These are phyloP conservation scores for Schizopora paradoxa DNA, from an alignment of 1,284 basidiomycete species.

Conservation along the genomic window DNA sequence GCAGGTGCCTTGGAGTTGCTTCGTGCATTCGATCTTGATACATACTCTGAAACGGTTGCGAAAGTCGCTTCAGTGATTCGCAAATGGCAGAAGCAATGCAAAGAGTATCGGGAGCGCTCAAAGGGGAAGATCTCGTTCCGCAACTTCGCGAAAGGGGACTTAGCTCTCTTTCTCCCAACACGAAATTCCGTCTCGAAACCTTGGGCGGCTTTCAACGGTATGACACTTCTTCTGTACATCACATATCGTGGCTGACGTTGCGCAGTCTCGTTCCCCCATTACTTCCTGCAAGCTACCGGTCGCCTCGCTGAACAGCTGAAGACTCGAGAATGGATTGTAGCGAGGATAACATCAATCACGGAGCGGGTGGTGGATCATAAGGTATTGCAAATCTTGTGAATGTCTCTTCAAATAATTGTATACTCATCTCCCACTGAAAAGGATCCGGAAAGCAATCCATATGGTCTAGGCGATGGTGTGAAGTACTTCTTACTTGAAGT, in stretches of 20 bases:
- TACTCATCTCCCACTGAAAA: slow-evolving; percentile 27
- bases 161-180: slow-evolving; percentile 94
- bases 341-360: slow-evolving; percentile 83
- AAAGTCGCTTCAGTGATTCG: slow-evolving; percentile 83
- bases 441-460: slow-evolving; percentile 71
- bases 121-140: slow-evolving; percentile 93
- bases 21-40: slow-evolving; percentile 74
- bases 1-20: slow-evolving; percentile 61
- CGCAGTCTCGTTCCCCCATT: slow-evolving; percentile 87
- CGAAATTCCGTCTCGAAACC: slow-evolving; percentile 88
- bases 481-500: slow-evolving; percentile 93
- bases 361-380: slow-evolving; percentile 79
- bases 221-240: slow-evolving; percentile 20
- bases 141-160: slow-evolving; percentile 88
- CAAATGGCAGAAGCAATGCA: slow-evolving; percentile 96
- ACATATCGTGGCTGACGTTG: slow-evolving; percentile 1
- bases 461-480: slow-evolving; percentile 82
- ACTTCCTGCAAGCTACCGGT: slow-evolving; percentile 87
- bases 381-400: slow-evolving; percentile 42
- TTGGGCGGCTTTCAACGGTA: slow-evolving; percentile 97
- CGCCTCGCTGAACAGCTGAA: slow-evolving; percentile 82
- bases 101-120: slow-evolving; percentile 86
- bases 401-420: slow-evolving; percentile 10
- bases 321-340: slow-evolving; percentile 90
- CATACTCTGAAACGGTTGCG: slow-evolving; percentile 75